Base-by-base conservation (phyloP, 2,329 filamentous ascomycete genomes). In the Fusarium oxysporum region DNA sequence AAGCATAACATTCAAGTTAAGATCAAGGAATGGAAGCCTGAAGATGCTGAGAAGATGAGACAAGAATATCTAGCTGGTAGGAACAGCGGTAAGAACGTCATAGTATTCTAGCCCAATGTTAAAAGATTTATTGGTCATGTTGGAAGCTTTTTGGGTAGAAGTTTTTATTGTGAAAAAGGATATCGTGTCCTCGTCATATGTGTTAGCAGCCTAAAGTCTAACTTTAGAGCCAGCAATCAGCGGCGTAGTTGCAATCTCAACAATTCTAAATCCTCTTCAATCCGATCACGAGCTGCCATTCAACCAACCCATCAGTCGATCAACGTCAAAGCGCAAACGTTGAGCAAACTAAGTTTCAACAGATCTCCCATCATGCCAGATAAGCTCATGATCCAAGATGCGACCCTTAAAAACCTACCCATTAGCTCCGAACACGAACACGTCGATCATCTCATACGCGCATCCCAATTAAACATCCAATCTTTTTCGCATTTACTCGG, bases 391-490 rank as follows among this genome's bases (percentile, higher is more conserved):
- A 40, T 54, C 33, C 23, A 21, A 40, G 35, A 54, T 54, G 23
- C 23, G 10, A 54, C 50, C 33, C 50, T 10, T 12, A 30, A 30
- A 40, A 40, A 2, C 3, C 23, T 12, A n/a, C 23, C 23, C 13
- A 28, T 28, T 28, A n/a, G 33, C 45, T 25, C 17, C 65, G 66
- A 69, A 69, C 58, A 69, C 66, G 58, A 69, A 64, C 58, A 57
- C 58, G 58, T n/a, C 23, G 8, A 37, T 19, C 38, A 8, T 28
- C 37, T 37, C 50, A 51, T 40, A 41, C 33, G 19, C 33, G 23
- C 12, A 50, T n/a, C 14, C 2, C 17, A 44, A 53, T 19, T 6
- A 10, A n/a, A 16, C 16, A 28, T 17, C n/a, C 23, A 23, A 35
- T n/a, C 23, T 51, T 69, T 53, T 58, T 69, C 50, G 65, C 35